Evolutionary conservation across 2,329 filamentous ascomycete species (phyloP), one percentile per base, ranked within the genome.

Genomic region (Penicillium aurantiogriseum): DNA sequence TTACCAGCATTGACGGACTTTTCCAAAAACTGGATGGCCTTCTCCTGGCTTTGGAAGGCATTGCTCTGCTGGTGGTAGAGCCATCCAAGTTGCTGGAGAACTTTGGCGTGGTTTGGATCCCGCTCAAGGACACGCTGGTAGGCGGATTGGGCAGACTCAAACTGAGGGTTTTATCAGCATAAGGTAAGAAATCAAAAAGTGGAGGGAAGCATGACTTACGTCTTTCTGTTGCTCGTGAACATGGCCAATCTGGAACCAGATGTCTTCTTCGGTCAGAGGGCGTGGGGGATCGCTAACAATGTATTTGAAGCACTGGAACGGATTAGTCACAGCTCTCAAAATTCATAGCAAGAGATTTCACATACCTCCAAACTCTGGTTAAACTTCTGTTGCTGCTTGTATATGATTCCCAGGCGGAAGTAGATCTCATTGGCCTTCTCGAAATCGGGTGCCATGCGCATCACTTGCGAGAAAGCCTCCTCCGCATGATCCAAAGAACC

Each of bases 351-450:
- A 56, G 39, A 42, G 19, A n/a, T 25, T 19, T 51, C 17, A 74
- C 81, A 69, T 80, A 96, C 92, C 77, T 97, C 94, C 45, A 97
- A 81, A 81, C 92, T 97, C 71, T 95, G 89, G 51, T 82, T 82
- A 73, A 92, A 99, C 74, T 97, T 97, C 61, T 92, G 88, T 73
- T 97, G 94, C 70, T 97, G 93, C 75, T 99, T 99, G 81, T 97
- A 97, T 64, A 99, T 97, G 79, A 99, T 99, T n/a, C 94, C 94
- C 9, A 99, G 84, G 29, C 94, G 87, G 78, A 99, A 99, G 76
- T 97, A 99, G 53, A 99, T 97, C 74, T 99, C 94, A 70, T 97
- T 97, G 56, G 93, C 92, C 82, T 99, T 99, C 71, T 99, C 94
- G 67, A 97, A 97, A 67, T 92, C 88, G 5, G 93, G 94, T 69